Percentiles rank a stretch among this genome's conserved stretches.
Conservation (phyloP, 495 filamentous ascomycete species). For the Endocarpon pusillum region DNA sequence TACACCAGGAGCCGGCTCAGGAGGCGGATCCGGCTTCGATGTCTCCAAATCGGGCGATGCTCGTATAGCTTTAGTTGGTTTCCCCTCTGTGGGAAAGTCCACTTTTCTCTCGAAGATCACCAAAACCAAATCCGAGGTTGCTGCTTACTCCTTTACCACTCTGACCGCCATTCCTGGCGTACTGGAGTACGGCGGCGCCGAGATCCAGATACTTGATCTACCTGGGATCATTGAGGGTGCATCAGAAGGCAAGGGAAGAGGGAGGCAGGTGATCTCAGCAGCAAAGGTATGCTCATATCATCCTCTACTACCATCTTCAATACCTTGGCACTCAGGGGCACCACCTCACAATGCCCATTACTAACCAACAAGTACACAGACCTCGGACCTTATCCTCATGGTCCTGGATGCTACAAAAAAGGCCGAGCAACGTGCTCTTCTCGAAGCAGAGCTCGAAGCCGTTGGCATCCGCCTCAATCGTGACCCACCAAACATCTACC, state of each 20-base stretch:
- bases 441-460: slow-evolving; percentile 89
- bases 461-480: slow-evolving; percentile 91
- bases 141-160: slow-evolving; percentile 94
- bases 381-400: slow-evolving; percentile 95
- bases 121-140: slow-evolving; percentile 92
- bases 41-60: slow-evolving; percentile 96
- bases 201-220: slow-evolving; percentile 96
- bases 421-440: slow-evolving; percentile 76
- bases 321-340: too few relatives aligned
- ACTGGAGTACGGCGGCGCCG: slow-evolving; percentile 92
- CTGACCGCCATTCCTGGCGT: slow-evolving; percentile 96
- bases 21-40: slow-evolving; percentile 75
- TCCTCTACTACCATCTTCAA: too few relatives aligned
- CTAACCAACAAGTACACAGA: slow-evolving; percentile 29
- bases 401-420: slow-evolving; percentile 92
- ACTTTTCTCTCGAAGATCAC: slow-evolving; percentile 98
- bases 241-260: slow-evolving; percentile 88
- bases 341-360: too few relatives aligned
- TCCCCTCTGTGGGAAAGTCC: slow-evolving; percentile 97
- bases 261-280: slow-evolving; percentile 94
- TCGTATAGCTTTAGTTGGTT: slow-evolving; percentile 90
- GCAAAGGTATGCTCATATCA: slow-evolving; percentile 59
- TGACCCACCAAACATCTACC: slow-evolving; percentile 92
- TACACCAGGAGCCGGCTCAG: slow-evolving; percentile 52
- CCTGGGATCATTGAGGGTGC: slow-evolving; percentile 98